Evolutionary conservation across 202 grass and related monocot genomes (phyloP).

Genomic region (Eragrostis tef): DNA sequence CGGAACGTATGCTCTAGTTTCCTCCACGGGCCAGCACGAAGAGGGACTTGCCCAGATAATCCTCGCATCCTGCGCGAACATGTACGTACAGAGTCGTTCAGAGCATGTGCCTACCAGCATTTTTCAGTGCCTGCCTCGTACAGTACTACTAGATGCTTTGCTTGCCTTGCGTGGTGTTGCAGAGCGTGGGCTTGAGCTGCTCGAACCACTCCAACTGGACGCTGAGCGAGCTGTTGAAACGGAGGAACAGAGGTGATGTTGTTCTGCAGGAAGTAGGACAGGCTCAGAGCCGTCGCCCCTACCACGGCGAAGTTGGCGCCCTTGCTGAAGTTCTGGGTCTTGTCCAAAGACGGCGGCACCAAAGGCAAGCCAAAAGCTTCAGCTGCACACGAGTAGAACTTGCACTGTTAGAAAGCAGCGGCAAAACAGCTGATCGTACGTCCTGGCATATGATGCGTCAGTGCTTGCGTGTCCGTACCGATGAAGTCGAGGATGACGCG

Average conservation of each 20-base stretch:
- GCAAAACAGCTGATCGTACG: no score
- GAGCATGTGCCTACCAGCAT: neutral
- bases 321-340: conserved; percentile 30
- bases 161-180: conserved; percentile 5
- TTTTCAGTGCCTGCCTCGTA: no score
- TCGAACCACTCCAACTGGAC: conserved; percentile 59
- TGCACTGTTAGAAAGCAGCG: neutral
- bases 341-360: conserved; percentile 50
- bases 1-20: conserved; percentile 14
- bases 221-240: conserved; percentile 39
- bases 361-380: conserved; percentile 44
- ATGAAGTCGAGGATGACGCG: conserved; percentile 49
- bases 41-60: conserved; percentile 38
- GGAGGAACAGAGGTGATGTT: conserved; percentile 12
- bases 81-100: no score
- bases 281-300: conserved; percentile 50
- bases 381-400: conserved; percentile 18
- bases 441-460: no score
- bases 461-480: conserved; percentile 11
- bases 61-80: conserved; percentile 1
- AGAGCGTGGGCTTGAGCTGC: conserved; percentile 52
- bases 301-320: conserved; percentile 58
- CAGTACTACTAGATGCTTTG: no score
- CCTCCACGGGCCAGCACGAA: conserved; percentile 43
- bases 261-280: conserved; percentile 33